phyloP scores from a whole-genome alignment of 305 asterid genomes.

The Fraxinus platypoda region DNA sequence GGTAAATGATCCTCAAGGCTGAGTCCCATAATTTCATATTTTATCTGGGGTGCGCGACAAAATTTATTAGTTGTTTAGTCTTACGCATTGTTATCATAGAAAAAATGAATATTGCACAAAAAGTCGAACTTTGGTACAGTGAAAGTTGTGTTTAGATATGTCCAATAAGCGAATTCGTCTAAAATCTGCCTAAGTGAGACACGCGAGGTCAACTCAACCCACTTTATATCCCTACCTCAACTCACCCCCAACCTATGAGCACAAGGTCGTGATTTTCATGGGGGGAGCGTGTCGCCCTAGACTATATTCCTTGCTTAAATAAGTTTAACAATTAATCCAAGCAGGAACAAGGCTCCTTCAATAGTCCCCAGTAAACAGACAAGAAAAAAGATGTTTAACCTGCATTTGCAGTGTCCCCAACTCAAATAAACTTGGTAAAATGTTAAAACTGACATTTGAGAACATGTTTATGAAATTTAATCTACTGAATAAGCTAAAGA shows the following conservation, averaged over 20 bases:
- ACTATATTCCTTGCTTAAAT: neutral
- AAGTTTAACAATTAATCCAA: neutral
- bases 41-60: too few species aligned
- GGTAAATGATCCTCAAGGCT: neutral
- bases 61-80: too few species aligned
- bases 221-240: neutral
- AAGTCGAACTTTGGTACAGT: neutral
- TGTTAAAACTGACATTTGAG: neutral
- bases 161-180: neutral
- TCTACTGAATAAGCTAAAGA: slow-evolving; percentile 8
- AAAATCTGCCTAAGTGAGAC: neutral
- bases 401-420: neutral
- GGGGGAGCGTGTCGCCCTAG: neutral
- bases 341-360: too few species aligned
- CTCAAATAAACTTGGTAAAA: neutral
- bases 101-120: neutral
- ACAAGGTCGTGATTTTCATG: neutral
- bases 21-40: neutral
- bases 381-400: neutral
- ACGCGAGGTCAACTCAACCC: neutral
- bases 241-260: neutral
- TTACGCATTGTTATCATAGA: too few species aligned
- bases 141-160: neutral
- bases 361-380: too few species aligned
- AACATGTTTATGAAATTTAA: neutral